Percentiles rank a stretch among this genome's conserved stretches.
These are phyloP conservation scores for Hypoxylon sp. DNA, from an alignment of 2,329 filamentous ascomycete genomes.

Conservation along the genomic window DNA sequence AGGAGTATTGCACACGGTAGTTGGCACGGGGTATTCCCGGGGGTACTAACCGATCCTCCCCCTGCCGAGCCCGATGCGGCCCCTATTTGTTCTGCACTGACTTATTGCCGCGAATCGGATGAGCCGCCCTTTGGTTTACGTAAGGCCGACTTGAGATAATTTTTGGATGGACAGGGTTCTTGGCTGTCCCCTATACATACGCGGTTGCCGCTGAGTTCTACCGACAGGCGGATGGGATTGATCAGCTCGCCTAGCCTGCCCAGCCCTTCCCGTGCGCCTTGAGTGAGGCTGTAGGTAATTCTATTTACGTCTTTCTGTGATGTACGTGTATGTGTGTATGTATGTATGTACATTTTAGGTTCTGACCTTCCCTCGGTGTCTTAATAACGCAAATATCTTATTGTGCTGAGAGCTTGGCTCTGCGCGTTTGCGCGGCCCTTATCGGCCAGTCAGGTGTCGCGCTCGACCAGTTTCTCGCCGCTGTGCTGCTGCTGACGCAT, in stretches of 20 bases:
- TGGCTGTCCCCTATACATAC: conserved; percentile 21
- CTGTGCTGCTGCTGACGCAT: neutral
- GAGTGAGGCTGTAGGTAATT: conserved; percentile 33
- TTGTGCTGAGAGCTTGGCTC: conserved; percentile 36
- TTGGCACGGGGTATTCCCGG: conserved; percentile 31
- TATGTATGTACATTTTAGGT: conserved; percentile 30
- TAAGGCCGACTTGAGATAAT: conserved; percentile 38
- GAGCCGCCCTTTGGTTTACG: conserved; percentile 33
- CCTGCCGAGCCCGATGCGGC: conserved; percentile 46
- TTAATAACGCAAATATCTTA: conserved; percentile 19
- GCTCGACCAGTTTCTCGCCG: conserved; percentile 3
- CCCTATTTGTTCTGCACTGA: conserved; percentile 23
- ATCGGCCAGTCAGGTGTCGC: neutral
- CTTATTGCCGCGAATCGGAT: conserved; percentile 36
- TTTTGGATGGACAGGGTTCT: conserved; percentile 22
- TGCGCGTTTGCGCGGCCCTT: conserved; percentile 18
- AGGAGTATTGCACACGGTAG: conserved; percentile 5
- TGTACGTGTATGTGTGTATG: conserved; percentile 1
- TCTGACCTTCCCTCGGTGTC: conserved; percentile 41
- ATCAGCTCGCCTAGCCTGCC: conserved; percentile 14
- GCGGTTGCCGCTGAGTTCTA: conserved; percentile 9
- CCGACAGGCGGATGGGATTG: conserved; percentile 27
- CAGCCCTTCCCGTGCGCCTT: conserved; percentile 21
- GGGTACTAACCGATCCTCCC: conserved; percentile 31
- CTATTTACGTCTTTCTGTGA: conserved; percentile 10